Evolutionary conservation across 805 yeast species (phyloP).

Genomic region (Sungouiella thailandica): DNA sequence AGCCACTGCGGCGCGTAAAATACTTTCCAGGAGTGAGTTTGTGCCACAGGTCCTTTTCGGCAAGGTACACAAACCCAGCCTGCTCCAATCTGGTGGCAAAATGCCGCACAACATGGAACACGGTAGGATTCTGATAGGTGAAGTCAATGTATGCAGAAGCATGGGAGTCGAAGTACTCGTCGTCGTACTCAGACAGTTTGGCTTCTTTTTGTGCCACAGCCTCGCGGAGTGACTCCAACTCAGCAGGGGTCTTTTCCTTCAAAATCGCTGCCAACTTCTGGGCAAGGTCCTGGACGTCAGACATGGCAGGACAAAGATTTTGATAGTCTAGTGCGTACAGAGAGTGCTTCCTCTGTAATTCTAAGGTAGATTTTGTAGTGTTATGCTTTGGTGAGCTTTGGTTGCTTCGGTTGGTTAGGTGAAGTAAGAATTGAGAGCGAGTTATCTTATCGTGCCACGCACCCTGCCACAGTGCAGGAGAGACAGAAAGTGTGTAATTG

Average conservation of each 20-base stretch:
- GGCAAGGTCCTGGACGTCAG: too few species aligned
- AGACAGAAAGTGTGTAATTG: too few species aligned
- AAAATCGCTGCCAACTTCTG: slow-evolving; percentile 2
- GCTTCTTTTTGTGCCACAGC: neutral
- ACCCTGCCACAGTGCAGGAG: too few species aligned
- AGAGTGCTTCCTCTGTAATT: too few species aligned
- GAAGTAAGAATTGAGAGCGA: too few species aligned
- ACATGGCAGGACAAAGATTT: too few species aligned
- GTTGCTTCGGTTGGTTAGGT: too few species aligned
- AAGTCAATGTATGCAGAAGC: slow-evolving; percentile 61
- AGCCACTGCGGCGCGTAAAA: slow-evolving; percentile 65
- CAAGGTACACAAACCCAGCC: slow-evolving; percentile 60
- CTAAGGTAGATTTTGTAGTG: neutral
- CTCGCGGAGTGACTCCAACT: slow-evolving; percentile 2
- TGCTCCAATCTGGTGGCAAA: slow-evolving; percentile 44
- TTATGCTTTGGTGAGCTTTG: too few species aligned
- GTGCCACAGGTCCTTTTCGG: slow-evolving; percentile 59
- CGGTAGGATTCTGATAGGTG: slow-evolving; percentile 69
- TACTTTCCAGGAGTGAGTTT: slow-evolving; percentile 48
- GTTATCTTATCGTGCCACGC: too few species aligned
- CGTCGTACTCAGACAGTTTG: slow-evolving; percentile 11
- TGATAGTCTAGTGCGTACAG: neutral
- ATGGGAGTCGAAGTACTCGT: slow-evolving; percentile 18
- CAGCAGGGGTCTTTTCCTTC: slow-evolving; percentile 5
- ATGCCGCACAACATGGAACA: slow-evolving; percentile 61